Evolutionary conservation across 345 rosid genomes (phyloP).

Genomic region (Microthlaspi erraticum): DNA sequence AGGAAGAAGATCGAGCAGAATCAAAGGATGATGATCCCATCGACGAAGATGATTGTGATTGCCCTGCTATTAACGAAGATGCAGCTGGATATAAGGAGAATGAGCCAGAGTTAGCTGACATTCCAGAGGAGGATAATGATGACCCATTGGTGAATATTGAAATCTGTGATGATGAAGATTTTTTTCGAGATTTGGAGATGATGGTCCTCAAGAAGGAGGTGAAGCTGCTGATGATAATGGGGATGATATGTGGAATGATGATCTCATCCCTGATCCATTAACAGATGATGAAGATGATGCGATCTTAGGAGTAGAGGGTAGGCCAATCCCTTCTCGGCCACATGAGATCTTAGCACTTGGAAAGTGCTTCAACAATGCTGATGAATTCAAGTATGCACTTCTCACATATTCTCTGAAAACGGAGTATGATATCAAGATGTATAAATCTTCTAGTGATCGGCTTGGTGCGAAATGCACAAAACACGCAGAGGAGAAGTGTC

Average conservation of each 20-base stretch:
- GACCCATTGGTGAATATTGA: neutral
- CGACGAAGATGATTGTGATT: neutral
- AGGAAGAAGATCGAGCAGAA: neutral
- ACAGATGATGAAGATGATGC: neutral
- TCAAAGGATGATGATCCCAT: neutral
- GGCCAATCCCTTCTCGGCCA: neutral
- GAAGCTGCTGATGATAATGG: neutral
- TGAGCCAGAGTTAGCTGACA: neutral
- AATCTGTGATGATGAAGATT: neutral
- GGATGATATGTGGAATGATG: neutral
- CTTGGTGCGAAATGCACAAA: neutral
- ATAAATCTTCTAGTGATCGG: neutral
- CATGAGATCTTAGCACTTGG: neutral
- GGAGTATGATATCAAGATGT: neutral
- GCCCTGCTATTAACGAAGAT: neutral
- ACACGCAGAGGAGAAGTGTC: neutral
- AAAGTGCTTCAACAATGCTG: neutral
- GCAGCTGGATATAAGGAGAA: neutral
- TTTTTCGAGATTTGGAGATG: neutral
- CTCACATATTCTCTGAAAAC: neutral
- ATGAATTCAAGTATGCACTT: neutral
- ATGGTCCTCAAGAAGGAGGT: neutral
- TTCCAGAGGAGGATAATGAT: neutral
- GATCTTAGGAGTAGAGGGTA: neutral
- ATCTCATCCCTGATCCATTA: neutral